These are phyloP conservation scores for Claviceps sp. DNA, from an alignment of 2,329 filamentous ascomycete species.

Conservation along the genomic window DNA sequence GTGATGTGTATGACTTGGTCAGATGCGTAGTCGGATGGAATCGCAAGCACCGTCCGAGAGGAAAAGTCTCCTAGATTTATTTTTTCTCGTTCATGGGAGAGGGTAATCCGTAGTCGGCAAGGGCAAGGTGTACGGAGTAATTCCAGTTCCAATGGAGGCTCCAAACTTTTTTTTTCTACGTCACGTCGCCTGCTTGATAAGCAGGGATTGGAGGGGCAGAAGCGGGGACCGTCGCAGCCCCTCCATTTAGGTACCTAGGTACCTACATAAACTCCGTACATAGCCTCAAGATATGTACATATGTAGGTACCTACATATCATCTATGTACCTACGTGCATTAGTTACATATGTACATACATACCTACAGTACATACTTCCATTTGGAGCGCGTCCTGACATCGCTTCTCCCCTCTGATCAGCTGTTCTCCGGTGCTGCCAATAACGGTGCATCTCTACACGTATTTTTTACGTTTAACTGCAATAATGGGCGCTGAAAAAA, in stretches of 20 bases:
- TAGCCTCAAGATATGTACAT: too few species aligned
- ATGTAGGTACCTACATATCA: too few species aligned
- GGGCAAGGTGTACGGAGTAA: neutral
- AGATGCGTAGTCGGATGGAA: neutral
- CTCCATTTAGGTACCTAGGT: neutral
- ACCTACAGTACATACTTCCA: too few species aligned
- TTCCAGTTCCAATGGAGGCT: neutral
- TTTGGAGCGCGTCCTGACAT: too few species aligned
- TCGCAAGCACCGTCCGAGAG: neutral
- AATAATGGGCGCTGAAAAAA: too few species aligned
- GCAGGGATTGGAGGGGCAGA: slow-evolving; percentile 1
- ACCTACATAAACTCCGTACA: neutral
- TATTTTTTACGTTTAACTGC: too few species aligned
- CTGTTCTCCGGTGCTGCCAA: too few species aligned
- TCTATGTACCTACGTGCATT: too few species aligned
- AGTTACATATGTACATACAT: too few species aligned
- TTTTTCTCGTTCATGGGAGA: too few species aligned
- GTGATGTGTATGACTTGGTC: neutral
- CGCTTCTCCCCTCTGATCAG: too few species aligned
- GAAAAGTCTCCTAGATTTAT: neutral
- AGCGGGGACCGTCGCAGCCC: neutral
- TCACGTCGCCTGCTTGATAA: slow-evolving; percentile 8
- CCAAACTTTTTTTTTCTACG: neutral
- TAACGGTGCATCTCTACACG: too few species aligned
- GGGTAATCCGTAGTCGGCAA: neutral